These are phyloP conservation scores for Aspergillus neoniger DNA, from an alignment of 2,329 filamentous ascomycete species.

Conservation along the genomic window DNA sequence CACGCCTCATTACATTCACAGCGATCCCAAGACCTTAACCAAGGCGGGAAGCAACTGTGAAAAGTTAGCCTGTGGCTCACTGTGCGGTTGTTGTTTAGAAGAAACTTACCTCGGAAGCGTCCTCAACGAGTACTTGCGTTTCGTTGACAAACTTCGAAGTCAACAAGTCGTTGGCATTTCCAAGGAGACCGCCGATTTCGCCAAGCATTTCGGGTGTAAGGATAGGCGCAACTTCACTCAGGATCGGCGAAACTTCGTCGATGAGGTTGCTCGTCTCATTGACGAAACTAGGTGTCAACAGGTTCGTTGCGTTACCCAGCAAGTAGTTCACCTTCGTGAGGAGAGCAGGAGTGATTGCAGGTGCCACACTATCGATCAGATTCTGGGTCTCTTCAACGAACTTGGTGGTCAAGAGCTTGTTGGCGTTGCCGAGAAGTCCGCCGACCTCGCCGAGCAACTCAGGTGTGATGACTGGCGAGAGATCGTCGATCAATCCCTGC, in stretches of 20 bases:
- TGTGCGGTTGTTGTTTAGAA: neutral
- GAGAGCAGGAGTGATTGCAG: slow-evolving; percentile 29
- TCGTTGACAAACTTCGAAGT: slow-evolving; percentile 30
- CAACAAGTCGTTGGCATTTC: slow-evolving; percentile 22
- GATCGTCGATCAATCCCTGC: slow-evolving; percentile 18
- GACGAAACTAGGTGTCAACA: slow-evolving; percentile 36
- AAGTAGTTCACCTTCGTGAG: slow-evolving; percentile 32
- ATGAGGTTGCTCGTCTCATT: slow-evolving; percentile 31
- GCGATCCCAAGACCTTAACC: slow-evolving; percentile 31
- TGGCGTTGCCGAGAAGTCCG: slow-evolving; percentile 24
- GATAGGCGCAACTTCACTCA: slow-evolving; percentile 32
- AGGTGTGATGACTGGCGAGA: slow-evolving; percentile 12
- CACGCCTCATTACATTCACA: slow-evolving; percentile 22
- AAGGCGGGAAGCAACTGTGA: slow-evolving; percentile 33
- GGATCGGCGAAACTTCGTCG: slow-evolving; percentile 30
- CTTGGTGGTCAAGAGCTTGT: slow-evolving; percentile 27
- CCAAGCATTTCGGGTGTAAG: slow-evolving; percentile 31
- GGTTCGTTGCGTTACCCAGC: slow-evolving; percentile 32
- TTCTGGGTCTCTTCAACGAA: slow-evolving; percentile 29
- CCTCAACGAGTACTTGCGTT: slow-evolving; percentile 30
- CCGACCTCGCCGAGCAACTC: slow-evolving; percentile 13
- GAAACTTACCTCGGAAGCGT: slow-evolving; percentile 32
- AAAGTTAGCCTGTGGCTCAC: slow-evolving; percentile 13
- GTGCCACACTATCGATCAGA: slow-evolving; percentile 25
- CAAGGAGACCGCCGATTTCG: slow-evolving; percentile 26